These are phyloP conservation scores for Phaffomyces antillensis DNA, from an alignment of 805 yeast genomes.

Conservation along the genomic window DNA sequence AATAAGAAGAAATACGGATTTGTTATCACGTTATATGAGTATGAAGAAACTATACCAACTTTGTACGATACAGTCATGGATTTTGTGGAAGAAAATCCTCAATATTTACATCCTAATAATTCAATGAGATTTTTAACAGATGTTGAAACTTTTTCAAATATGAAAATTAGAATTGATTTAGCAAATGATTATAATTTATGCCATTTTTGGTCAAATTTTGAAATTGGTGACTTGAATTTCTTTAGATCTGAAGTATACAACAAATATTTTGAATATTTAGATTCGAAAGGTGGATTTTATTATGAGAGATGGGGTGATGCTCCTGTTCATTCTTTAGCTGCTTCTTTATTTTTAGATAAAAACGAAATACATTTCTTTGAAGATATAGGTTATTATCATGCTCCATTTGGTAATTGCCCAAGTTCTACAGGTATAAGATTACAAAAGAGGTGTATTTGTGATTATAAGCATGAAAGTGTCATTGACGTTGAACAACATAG, in stretches of 20 bases:
- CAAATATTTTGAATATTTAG: slow-evolving; percentile 56
- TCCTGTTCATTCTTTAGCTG: slow-evolving; percentile 77
- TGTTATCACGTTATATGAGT: slow-evolving; percentile 77
- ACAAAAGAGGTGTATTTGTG: slow-evolving; percentile 57
- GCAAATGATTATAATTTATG: slow-evolving; percentile 62
- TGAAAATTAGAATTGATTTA: slow-evolving; percentile 26
- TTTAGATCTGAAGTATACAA: slow-evolving; percentile 60
- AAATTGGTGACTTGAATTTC: slow-evolving; percentile 63
- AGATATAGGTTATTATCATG: slow-evolving; percentile 75
- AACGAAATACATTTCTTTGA: slow-evolving; percentile 68
- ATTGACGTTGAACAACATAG: slow-evolving; percentile 43
- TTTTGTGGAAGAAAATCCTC: slow-evolving; percentile 50
- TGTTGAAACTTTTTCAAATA: slow-evolving; percentile 33
- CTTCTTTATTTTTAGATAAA: slow-evolving; percentile 48
- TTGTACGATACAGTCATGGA: slow-evolving; percentile 71
- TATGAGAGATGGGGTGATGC: slow-evolving; percentile 96
- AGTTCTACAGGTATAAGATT: slow-evolving; percentile 39
- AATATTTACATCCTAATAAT: slow-evolving; percentile 57
- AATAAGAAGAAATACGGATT: slow-evolving; percentile 80
- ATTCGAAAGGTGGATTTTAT: slow-evolving; percentile 67
- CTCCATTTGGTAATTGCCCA: slow-evolving; percentile 63
- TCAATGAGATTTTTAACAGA: slow-evolving; percentile 51
- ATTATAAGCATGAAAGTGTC: slow-evolving; percentile 35
- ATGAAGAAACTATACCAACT: slow-evolving; percentile 77
- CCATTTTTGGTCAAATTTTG: slow-evolving; percentile 87